Base-by-base conservation (phyloP, 2,329 filamentous ascomycete species). In the Xylaria sp. region DNA sequence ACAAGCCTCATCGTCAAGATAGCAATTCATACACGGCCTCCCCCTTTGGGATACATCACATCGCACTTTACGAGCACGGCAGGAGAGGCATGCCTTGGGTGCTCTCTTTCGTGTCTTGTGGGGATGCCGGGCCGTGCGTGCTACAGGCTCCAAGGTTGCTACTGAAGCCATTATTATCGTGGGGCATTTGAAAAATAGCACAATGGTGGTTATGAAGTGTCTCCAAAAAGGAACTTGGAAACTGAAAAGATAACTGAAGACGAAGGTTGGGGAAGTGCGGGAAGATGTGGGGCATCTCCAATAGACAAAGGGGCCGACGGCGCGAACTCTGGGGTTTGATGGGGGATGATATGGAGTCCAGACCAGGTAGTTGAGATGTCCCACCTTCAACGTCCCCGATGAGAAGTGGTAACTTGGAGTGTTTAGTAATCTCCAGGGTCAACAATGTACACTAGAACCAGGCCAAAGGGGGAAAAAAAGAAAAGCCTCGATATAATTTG, bases 21-120 rank as follows among this genome's bases (percentile, higher is more conserved):
- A 84, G 73, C 84, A 86, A 65, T 86, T 86, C 78, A 85, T 86
- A 76, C 82, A 87, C 8, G 84, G 85, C 37, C 80, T 78, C 3
- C 83, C 84, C 66, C 82, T 79, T 70, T 84, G 84, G 48, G 81
- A 84, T 18, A 86, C 84, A 72, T 85, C 84, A 66, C 84, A 86
- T 32, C 84, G 79, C 32, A 86, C 84, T 73, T 86, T 86, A 29
- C 84, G 78, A n/a, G 84, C 80, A 18, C 84, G 79, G 72, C 84
- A 86, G n/a, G 83, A 84, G 10, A 85, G 77, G 60, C 84, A 86
- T 10, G 84, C 84, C 60, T 86, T 85, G n/a, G 83, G 77, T 1
- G 84, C 84, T 65, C 84, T 79, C 77, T 83, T 84, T 44, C 82
- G 77, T 62, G 78, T 78, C 74, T 82, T 83, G 61, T 74, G 73